Conservation (phyloP, 2,329 filamentous ascomycete genomes). For the Cercospora janseana region DNA sequence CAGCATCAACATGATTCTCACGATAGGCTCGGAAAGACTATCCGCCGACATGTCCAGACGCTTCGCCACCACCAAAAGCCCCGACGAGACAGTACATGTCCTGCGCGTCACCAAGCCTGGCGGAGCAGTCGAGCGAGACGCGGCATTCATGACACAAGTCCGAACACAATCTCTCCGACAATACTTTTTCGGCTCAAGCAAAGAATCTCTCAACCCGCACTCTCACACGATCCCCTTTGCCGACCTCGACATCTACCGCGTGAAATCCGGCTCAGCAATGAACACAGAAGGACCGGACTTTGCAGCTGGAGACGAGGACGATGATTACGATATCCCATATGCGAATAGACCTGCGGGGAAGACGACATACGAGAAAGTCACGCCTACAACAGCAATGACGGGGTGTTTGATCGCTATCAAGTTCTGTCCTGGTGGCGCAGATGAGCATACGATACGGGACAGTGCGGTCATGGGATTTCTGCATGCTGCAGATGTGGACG, state of each 20-base stretch:
- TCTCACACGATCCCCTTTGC: slow-evolving; percentile 81
- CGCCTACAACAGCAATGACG: slow-evolving; percentile 66
- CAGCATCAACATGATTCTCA: slow-evolving; percentile 70
- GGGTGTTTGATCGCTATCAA: slow-evolving; percentile 85
- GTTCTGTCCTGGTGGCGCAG: slow-evolving; percentile 64
- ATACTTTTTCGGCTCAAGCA: slow-evolving; percentile 84
- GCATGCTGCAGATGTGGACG: slow-evolving; percentile 88
- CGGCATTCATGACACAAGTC: slow-evolving; percentile 68
- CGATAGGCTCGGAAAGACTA: slow-evolving; percentile 75
- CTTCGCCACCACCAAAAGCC: slow-evolving; percentile 53
- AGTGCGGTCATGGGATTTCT: slow-evolving; percentile 88
- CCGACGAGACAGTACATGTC: slow-evolving; percentile 68
- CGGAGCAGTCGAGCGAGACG: slow-evolving; percentile 75
- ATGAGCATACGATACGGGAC: slow-evolving; percentile 70
- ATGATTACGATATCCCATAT: slow-evolving; percentile 47
- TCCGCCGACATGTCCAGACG: slow-evolving; percentile 70
- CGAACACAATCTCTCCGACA: slow-evolving; percentile 78
- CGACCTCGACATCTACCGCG: slow-evolving; percentile 64
- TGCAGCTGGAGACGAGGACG: slow-evolving; percentile 46
- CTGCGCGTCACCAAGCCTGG: slow-evolving; percentile 80
- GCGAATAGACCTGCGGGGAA: slow-evolving; percentile 31
- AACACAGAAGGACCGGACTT: slow-evolving; percentile 31
- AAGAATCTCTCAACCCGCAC: slow-evolving; percentile 75
- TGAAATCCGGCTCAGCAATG: slow-evolving; percentile 26
- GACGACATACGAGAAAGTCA: slow-evolving; percentile 49